Percentiles rank a stretch among this genome's conserved stretches.
These are phyloP conservation scores for Ceratobasidium sp. DNA, from an alignment of 1,284 basidiomycete species.

Conservation along the genomic window DNA sequence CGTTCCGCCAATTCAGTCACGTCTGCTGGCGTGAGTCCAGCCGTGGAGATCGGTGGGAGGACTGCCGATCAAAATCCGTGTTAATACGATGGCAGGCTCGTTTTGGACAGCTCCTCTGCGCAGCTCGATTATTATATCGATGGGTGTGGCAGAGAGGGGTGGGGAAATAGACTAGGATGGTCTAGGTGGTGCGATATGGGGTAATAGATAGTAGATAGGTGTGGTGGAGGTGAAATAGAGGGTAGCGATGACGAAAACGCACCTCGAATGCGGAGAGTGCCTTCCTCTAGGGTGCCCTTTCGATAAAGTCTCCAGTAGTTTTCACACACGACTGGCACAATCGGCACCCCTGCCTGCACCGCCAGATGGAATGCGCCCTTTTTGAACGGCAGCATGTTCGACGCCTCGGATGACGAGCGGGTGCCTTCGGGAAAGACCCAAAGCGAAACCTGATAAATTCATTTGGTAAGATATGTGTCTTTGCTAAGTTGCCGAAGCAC, in stretches of 20 bases:
- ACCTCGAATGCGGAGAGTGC: slow-evolving; percentile 87
- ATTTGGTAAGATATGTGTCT: slow-evolving; percentile 11
- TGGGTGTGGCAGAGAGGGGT: slow-evolving; percentile 26
- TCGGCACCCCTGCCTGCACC: slow-evolving; percentile 87
- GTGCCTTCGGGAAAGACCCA: slow-evolving; percentile 97
- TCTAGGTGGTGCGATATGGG: background rate
- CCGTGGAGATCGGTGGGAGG: slow-evolving; percentile 80
- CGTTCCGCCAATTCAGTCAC: slow-evolving; percentile 71
- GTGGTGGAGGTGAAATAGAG: slow-evolving; percentile 35
- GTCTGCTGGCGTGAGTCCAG: slow-evolving; percentile 75
- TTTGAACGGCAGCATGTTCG: slow-evolving; percentile 89
- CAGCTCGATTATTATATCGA: slow-evolving; percentile 29
- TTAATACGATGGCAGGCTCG: slow-evolving; percentile 14
- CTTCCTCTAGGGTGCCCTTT: slow-evolving; percentile 81
- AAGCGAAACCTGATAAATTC: slow-evolving; percentile 72
- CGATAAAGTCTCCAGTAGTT: slow-evolving; percentile 92
- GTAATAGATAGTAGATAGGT: background rate
- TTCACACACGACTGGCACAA: slow-evolving; percentile 93
- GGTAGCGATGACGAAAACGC: slow-evolving; percentile 53
- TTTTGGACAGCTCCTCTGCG: slow-evolving; percentile 14
- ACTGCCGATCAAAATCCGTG: slow-evolving; percentile 63
- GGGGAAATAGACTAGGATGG: background rate
- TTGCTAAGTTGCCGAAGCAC: background rate
- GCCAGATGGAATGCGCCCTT: slow-evolving; percentile 99
- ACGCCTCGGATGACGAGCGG: slow-evolving; percentile 75